A percentile compares a stretch with the other conserved stretches of the same genome.
Conservation (phyloP, 768 basidiomycete species). For the Russula olivacea region DNA sequence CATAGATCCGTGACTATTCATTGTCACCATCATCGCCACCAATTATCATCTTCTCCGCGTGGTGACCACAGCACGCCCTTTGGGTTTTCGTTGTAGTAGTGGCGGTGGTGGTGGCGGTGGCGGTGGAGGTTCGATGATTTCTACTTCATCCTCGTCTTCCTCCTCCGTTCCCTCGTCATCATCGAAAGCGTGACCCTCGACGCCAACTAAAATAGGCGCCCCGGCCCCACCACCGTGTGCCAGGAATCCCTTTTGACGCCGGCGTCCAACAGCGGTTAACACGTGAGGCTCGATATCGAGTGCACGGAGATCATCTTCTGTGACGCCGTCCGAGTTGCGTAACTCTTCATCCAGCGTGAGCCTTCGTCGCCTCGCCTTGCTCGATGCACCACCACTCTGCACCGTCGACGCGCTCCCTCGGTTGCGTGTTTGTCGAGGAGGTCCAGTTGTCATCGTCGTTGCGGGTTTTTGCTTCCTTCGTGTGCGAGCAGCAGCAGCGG, state of each 20-base stretch:
- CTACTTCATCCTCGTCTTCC: background rate
- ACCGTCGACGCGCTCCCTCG: slow-evolving; percentile 3
- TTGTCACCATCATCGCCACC: background rate
- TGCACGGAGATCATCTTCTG: slow-evolving; percentile 31
- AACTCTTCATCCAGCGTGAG: slow-evolving; percentile 67
- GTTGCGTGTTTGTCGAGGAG: background rate
- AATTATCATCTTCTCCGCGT: slow-evolving; percentile 10
- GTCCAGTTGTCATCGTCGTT: background rate
- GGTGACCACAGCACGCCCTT: background rate
- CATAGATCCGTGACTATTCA: background rate
- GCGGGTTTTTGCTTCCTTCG: slow-evolving; percentile 1
- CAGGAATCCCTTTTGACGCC: slow-evolving; percentile 54
- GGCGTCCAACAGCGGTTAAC: slow-evolving; percentile 45
- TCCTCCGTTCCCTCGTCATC: slow-evolving; percentile 37
- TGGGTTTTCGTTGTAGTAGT: background rate
- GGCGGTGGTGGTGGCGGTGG: background rate
- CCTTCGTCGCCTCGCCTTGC: slow-evolving; percentile 34
- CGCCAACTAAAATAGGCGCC: slow-evolving; percentile 61
- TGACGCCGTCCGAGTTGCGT: slow-evolving; percentile 37
- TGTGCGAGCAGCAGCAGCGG: background rate
- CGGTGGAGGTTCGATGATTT: background rate
- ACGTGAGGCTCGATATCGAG: slow-evolving; percentile 36
- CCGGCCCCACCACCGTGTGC: slow-evolving; percentile 75
- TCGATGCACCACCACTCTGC: slow-evolving; percentile 10
- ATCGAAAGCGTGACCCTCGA: background rate